Base-by-base conservation (phyloP, 345 rosid species). In the Euphorbia tirucalli region DNA sequence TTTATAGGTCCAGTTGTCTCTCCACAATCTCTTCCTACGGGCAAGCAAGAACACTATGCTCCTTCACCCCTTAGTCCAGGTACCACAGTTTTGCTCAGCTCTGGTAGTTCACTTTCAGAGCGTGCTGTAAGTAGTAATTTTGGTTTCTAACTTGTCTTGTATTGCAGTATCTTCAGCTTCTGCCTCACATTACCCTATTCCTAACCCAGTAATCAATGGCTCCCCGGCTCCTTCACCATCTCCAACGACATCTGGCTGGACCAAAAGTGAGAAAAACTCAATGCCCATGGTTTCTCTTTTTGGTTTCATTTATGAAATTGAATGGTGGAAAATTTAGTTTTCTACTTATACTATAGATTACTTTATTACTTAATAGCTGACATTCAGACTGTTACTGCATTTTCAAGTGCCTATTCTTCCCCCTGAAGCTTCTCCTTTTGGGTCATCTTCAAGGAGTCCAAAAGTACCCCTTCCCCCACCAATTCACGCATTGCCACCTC, bases 401-500 rank as follows among this genome's bases (percentile, higher is more conserved):
- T 81, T 82, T 69, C 72, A 76, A 84, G 86, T 77, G 74, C 88
- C 90, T 21, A 32, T 28, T 72, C 31, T 65, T 39, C 73, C 85
- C 25, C 82, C 86, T 30, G 67, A 75, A 82, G 74, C 60, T 76
- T 77, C 88, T 75, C 87, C 86, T 18, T 50, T 82, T 22, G 70
- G 80, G 18, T 56, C 87, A 63, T 77, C 87, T 27, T 71, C 83
- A 70, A 84, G 75, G 78, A 87, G 82, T 81, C 87, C 95, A 71
- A 85, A 84, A 66, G 71, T 73, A 82, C 87, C 90, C 50, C 77
- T 74, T 37, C 62, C 76, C 44, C 96, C 96, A 19, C 92, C 87
- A n/a, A 74, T 90, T 44, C 90, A 60, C 41, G 79, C 90, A 67
- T 83, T 94, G 62, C 98, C 96, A 18, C 97, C 96, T 65, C 98